Evolutionary conservation across 441 rosid species (phyloP).

Genomic region (Erodium chrysanthum): DNA sequence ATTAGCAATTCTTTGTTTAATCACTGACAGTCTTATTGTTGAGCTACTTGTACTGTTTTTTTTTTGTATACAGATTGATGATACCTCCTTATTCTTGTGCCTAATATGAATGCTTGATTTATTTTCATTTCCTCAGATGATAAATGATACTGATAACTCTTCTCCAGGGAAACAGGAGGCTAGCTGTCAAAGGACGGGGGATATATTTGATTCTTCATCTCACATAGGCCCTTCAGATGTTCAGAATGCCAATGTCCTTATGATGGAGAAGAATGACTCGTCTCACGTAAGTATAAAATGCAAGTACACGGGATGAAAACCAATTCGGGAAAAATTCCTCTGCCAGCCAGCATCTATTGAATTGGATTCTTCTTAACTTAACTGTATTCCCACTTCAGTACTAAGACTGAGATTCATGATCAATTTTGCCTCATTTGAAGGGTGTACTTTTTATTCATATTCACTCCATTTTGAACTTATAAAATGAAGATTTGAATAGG

Average conservation of each 20-base stretch:
- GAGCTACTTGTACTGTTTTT: not conserved
- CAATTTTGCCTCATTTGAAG: not conserved
- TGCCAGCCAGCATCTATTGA: not conserved
- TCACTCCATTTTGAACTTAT: not conserved
- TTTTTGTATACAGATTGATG: not conserved
- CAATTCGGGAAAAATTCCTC: not conserved
- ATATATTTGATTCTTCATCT: not conserved
- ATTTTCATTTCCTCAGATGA: not conserved
- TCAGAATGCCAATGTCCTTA: not conserved
- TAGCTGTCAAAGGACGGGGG: not conserved
- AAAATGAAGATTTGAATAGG: not conserved
- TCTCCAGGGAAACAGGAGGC: slow-evolving; percentile 9
- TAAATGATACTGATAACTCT: slow-evolving; percentile 1
- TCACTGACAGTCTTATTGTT: not conserved
- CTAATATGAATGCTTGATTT: not conserved
- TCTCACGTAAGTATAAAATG: not conserved
- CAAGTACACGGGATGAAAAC: not conserved
- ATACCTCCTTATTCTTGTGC: not conserved
- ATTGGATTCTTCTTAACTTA: not conserved
- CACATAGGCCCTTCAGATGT: not conserved
- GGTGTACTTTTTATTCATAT: not conserved
- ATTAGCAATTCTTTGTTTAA: no score
- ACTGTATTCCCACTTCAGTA: not conserved
- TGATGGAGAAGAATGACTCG: not conserved
- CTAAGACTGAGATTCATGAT: slow-evolving; percentile 6